Evolutionary conservation across 1,284 basidiomycete genomes (phyloP), one percentile per base, ranked within the genome.

Genomic region (Grifola frondosa): DNA sequence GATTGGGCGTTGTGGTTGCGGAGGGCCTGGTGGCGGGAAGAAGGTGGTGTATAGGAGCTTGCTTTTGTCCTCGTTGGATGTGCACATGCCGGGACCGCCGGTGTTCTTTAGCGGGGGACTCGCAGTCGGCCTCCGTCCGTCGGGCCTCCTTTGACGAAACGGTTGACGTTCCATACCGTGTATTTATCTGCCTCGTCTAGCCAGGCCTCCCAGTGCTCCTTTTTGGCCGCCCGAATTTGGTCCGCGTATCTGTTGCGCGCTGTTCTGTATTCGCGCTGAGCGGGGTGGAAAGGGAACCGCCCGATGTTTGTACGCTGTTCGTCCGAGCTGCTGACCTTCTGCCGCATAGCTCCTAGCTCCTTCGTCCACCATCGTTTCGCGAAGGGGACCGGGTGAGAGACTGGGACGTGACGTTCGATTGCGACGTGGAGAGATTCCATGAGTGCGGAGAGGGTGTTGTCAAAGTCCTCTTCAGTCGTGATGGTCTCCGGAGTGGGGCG

Each of bases 121-220:
- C 61, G 40, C 0, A 63, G 38, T 17, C 48, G 40, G 0, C 65
- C 59, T 5, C 66, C 63, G 37, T 73, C 67, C 0, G 60, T 46
- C 0, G 56, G 29, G 1, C 59, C 54, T 1, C 25, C 35, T 6
- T 53, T 56, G 3, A 65, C 49, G 31, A 61, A 68, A n/a, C 50
- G 50, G 44, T 63, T 63, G 1, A 64, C 64, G 0, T 44, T 62
- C 65, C 66, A 75, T 0, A 72, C 45, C 5, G 53, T 52, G 0
- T 47, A 32, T 1, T 49, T 48, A 3, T 56, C 48, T 0, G 62
- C 45, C 0, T 58, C 47, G 22, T 67, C 64, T 0, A 73, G 49
- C 58, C 58, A 73, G 1, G 63, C 57, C 2, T 50, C 39, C 66
- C 67, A 69, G 48, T 64, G 62, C n/a, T 67, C 52, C 1, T 47